Percentiles rank a stretch among this genome's conserved stretches.
These are phyloP conservation scores for Solanum peruvianum DNA, from an alignment of 257 asterid species.

Conservation along the genomic window DNA sequence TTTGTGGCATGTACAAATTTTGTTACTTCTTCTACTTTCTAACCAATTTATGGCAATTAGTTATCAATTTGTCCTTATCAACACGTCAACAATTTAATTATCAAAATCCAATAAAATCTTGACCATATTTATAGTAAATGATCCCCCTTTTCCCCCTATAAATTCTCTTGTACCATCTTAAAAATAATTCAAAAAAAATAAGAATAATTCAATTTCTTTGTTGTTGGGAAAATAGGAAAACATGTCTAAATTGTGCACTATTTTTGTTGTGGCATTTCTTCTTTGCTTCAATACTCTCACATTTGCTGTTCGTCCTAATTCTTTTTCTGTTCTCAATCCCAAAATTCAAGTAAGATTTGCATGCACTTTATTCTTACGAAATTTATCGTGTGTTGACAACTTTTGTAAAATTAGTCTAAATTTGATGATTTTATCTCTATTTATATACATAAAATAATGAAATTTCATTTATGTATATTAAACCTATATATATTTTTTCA, in stretches of 20 bases:
- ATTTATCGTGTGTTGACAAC: too few relatives aligned
- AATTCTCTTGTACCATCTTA: not conserved
- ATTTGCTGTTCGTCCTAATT: slow-evolving; percentile 11
- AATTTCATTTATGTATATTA: too few relatives aligned
- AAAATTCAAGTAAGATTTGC: not conserved
- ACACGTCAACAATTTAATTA: not conserved
- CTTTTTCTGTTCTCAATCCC: not conserved
- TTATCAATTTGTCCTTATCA: not conserved
- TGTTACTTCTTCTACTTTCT: not conserved
- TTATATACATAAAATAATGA: too few relatives aligned
- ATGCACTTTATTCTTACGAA: too few relatives aligned
- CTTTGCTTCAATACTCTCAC: not conserved
- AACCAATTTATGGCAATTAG: not conserved
- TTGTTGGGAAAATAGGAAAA: not conserved
- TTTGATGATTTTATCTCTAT: too few relatives aligned
- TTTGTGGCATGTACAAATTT: not conserved
- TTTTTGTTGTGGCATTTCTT: slow-evolving; percentile 6
- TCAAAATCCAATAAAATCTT: not conserved
- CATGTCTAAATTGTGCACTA: slow-evolving; percentile 6
- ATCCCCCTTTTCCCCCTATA: not conserved
- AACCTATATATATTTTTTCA: too few relatives aligned
- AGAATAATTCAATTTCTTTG: not conserved
- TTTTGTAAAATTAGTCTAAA: too few relatives aligned
- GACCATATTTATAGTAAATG: not conserved
- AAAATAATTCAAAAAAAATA: not conserved